phyloP scores from a whole-genome alignment of 1,284 basidiomycete species.

The Trichosporon ovoides region DNA sequence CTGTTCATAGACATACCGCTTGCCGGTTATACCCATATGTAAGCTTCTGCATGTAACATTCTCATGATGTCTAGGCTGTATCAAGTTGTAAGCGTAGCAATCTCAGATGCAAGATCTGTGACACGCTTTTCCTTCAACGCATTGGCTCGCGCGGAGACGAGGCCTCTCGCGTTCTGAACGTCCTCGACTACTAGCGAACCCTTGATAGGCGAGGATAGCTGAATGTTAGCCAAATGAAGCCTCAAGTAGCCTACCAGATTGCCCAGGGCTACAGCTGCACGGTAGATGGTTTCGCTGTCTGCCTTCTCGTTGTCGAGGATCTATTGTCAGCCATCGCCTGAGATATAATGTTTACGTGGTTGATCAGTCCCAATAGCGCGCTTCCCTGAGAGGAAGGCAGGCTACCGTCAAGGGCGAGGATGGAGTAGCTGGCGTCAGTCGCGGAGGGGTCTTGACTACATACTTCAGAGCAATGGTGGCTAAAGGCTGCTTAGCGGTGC shows the following conservation, averaged over 20 bases:
- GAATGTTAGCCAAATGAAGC: background rate
- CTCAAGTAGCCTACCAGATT: slow-evolving; percentile 60
- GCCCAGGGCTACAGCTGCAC: slow-evolving; percentile 77
- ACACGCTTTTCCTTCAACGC: slow-evolving; percentile 46
- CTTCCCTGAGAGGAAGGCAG: slow-evolving; percentile 30
- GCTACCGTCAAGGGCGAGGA: slow-evolving; percentile 43
- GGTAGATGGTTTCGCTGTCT: slow-evolving; percentile 80
- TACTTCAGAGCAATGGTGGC: slow-evolving; percentile 47
- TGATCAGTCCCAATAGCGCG: slow-evolving; percentile 27
- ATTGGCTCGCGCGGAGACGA: slow-evolving; percentile 29
- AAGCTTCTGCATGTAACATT: slow-evolving; percentile 20
- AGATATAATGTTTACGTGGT: slow-evolving; percentile 18
- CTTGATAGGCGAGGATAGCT: slow-evolving; percentile 42
- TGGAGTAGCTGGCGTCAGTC: slow-evolving; percentile 45
- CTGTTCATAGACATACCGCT: background rate
- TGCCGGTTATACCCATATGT: slow-evolving; percentile 7
- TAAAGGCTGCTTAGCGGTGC: slow-evolving; percentile 31
- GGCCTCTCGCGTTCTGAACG: slow-evolving; percentile 34
- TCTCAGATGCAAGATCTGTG: slow-evolving; percentile 43
- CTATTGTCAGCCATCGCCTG: slow-evolving; percentile 43
- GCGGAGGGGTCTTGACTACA: slow-evolving; percentile 12
- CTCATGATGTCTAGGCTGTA: background rate
- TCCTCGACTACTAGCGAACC: slow-evolving; percentile 39
- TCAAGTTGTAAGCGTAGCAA: slow-evolving; percentile 22
- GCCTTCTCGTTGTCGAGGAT: slow-evolving; percentile 61